Percentiles rank a stretch among this genome's conserved stretches.
Conservation (phyloP, 2,329 filamentous ascomycete species). For the Pezicula carpinea region DNA sequence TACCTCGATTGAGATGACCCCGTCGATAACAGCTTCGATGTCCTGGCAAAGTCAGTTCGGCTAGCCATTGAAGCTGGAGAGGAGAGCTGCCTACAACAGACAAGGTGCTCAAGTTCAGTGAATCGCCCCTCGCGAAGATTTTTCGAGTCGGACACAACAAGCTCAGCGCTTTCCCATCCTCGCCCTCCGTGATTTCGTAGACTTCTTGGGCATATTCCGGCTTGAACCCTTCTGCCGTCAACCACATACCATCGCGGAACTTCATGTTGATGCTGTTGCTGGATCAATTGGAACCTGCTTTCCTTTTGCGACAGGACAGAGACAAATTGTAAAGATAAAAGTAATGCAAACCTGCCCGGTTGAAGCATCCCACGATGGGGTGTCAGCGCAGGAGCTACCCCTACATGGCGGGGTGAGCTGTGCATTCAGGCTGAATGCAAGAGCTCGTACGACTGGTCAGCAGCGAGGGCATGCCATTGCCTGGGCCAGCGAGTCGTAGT, state of each 20-base stretch:
- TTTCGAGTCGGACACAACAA: constrained; percentile 54
- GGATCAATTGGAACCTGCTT: background rate
- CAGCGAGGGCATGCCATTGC: too few relatives aligned
- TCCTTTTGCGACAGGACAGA: background rate
- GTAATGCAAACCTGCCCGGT: too few relatives aligned
- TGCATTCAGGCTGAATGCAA: too few relatives aligned
- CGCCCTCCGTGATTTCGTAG: constrained; percentile 39
- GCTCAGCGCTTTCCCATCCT: constrained; percentile 43
- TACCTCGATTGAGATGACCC: constrained; percentile 54
- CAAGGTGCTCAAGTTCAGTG: constrained; percentile 49
- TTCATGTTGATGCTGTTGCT: constrained; percentile 39
- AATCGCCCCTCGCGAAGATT: constrained; percentile 49
- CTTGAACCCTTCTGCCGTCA: constrained; percentile 53
- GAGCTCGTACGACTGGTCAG: too few relatives aligned
- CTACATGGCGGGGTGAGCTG: too few relatives aligned
- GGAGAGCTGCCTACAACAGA: constrained; percentile 36
- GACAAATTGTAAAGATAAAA: too few relatives aligned
- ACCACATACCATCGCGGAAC: constrained; percentile 65
- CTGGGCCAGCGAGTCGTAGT: too few relatives aligned
- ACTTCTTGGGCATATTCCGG: constrained; percentile 65
- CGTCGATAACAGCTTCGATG: constrained; percentile 51
- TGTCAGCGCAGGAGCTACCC: too few relatives aligned
- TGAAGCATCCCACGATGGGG: too few relatives aligned
- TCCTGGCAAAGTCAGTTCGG: constrained; percentile 33
- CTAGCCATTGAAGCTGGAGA: background rate